A percentile compares a stretch with the other conserved stretches of the same genome.
phyloP scores from a whole-genome alignment of 805 yeast genomes.

The Clavispora phyllophila region DNA sequence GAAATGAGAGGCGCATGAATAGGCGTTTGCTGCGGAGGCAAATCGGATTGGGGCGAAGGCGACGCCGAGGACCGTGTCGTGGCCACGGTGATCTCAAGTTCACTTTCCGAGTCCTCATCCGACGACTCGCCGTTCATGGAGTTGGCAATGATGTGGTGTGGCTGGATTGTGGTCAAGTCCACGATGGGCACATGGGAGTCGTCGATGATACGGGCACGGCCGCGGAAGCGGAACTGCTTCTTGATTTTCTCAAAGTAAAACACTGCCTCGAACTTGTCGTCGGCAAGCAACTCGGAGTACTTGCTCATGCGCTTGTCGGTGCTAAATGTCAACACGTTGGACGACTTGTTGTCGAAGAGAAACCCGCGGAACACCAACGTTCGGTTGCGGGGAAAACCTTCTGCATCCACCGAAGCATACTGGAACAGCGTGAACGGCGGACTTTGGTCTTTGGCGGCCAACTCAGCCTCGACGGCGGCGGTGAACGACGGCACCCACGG shows the following conservation, averaged over 20 bases:
- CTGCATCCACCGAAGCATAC: conserved; percentile 58
- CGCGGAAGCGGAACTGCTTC: conserved; percentile 71
- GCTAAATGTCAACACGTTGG: conserved; percentile 62
- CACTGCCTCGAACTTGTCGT: conserved; percentile 67
- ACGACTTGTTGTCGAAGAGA: conserved; percentile 61
- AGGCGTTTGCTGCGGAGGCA: conserved; percentile 16
- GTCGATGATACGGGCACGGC: conserved; percentile 49
- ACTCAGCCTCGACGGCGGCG: conserved; percentile 47
- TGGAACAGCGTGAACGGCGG: conserved; percentile 58
- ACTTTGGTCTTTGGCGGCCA: conserved; percentile 16
- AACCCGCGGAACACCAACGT: conserved; percentile 73
- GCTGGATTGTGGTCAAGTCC: conserved; percentile 28
- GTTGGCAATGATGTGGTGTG: conserved; percentile 18
- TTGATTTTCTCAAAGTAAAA: conserved; percentile 60
- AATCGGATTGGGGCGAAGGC: not conserved
- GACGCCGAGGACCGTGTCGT: conserved; percentile 1
- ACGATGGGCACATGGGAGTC: conserved; percentile 26
- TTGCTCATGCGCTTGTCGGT: conserved; percentile 72
- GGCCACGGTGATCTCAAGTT: conserved; percentile 10
- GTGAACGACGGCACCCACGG: conserved; percentile 73
- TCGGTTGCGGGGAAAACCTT: conserved; percentile 57
- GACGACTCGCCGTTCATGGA: conserved; percentile 15
- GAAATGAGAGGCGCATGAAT: conserved; percentile 25
- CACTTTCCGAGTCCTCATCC: conserved; percentile 11
- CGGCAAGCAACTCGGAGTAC: conserved; percentile 44